Conservation (phyloP, 352 stramenopile species). For the Phytophthora tubulina region DNA sequence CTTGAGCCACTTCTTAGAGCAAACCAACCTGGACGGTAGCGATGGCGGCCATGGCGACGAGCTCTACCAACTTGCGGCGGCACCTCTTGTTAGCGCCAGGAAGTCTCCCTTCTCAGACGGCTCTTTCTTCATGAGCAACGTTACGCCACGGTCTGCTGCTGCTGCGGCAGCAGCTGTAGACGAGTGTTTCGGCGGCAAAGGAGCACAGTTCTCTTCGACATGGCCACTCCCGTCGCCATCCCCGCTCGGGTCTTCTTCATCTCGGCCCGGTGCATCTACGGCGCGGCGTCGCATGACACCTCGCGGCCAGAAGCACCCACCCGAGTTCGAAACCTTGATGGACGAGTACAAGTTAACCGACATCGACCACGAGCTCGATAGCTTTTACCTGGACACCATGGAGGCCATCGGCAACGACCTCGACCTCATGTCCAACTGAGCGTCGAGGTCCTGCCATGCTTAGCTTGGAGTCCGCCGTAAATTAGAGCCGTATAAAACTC, state of each 20-base stretch:
- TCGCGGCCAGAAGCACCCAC: constrained; percentile 53
- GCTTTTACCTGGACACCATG: constrained; percentile 82
- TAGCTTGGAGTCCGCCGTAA: constrained; percentile 27
- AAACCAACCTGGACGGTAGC: constrained; percentile 57
- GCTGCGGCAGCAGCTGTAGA: constrained; percentile 50
- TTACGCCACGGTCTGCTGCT: constrained; percentile 33
- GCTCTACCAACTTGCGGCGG: constrained; percentile 39
- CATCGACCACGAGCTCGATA: constrained; percentile 86
- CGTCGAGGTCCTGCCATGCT: neutral
- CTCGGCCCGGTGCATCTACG: constrained; percentile 12
- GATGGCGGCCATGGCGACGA: constrained; percentile 34
- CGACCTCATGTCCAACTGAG: constrained; percentile 69
- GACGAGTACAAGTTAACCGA: constrained; percentile 86
- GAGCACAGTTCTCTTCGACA: constrained; percentile 40
- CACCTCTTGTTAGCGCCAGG: constrained; percentile 15
- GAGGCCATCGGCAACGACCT: constrained; percentile 68
- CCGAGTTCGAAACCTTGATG: constrained; percentile 78
- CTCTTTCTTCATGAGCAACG: constrained; percentile 29
- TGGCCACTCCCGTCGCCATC: constrained; percentile 31
- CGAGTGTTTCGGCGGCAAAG: constrained; percentile 62
- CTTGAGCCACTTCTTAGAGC: constrained; percentile 78
- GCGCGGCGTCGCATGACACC: constrained; percentile 36
- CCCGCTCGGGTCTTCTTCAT: constrained; percentile 17
- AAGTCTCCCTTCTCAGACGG: constrained; percentile 38
- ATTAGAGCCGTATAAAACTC: constrained; percentile 35